Percentiles rank a stretch among this genome's conserved stretches.
Conservation (phyloP, 768 basidiomycete species). For the Boletus pseudopeckii region DNA sequence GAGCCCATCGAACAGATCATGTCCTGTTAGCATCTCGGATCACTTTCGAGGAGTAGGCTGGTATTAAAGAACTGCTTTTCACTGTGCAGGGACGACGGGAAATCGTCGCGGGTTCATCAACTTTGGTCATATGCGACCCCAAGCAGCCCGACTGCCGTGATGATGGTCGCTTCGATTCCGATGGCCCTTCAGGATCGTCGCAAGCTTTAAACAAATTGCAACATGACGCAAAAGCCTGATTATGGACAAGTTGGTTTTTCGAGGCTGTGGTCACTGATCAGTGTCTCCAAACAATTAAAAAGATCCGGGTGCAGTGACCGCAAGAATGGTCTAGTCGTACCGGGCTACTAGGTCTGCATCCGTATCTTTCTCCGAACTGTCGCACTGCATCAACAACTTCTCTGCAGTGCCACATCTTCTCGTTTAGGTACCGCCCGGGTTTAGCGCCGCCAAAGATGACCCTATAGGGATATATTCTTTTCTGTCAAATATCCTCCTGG, state of each 20-base stretch:
- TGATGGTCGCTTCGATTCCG: not conserved
- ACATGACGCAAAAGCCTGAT: not conserved
- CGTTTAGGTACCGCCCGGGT: too few species aligned
- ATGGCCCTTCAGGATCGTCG: not conserved
- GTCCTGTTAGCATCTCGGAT: not conserved
- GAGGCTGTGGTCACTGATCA: not conserved
- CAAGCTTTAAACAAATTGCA: not conserved
- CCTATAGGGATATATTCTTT: too few species aligned
- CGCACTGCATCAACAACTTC: too few species aligned
- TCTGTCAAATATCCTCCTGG: too few species aligned
- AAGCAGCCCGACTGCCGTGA: not conserved
- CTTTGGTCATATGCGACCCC: not conserved
- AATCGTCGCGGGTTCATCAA: not conserved
- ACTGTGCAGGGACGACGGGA: not conserved
- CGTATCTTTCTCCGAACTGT: too few species aligned
- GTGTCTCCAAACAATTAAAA: too few species aligned
- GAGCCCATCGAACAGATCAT: not conserved
- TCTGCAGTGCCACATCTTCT: too few species aligned
- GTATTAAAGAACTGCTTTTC: not conserved
- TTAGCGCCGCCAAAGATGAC: too few species aligned
- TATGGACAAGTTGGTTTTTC: not conserved
- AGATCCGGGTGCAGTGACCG: too few species aligned
- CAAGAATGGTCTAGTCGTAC: not conserved
- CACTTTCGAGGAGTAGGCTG: not conserved
- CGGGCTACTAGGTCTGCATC: too few species aligned